phyloP scores from a whole-genome alignment of 2,329 filamentous ascomycete species.

The Fusarium redolens region DNA sequence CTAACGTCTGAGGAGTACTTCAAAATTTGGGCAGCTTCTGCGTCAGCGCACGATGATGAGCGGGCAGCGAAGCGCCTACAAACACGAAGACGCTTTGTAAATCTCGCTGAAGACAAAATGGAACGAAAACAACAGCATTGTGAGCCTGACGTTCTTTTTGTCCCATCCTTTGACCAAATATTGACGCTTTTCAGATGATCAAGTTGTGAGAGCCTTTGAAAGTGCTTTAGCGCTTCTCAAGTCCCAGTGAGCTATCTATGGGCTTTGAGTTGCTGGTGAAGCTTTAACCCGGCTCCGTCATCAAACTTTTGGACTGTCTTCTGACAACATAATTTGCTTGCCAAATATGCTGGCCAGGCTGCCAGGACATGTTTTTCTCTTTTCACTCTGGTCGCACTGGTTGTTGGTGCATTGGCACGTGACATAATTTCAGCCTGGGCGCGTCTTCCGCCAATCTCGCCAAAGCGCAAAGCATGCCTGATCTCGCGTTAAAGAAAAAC shows the following conservation, averaged over 20 bases:
- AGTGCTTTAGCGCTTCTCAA: slow-evolving; percentile 67
- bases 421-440: slow-evolving; percentile 28
- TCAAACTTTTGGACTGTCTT: not conserved
- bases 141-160: slow-evolving; percentile 57
- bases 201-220: slow-evolving; percentile 73
- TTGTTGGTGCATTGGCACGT: slow-evolving; percentile 35
- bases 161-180: not conserved
- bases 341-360: not conserved
- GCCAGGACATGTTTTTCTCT: not conserved
- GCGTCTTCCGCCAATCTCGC: slow-evolving; percentile 30
- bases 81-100: slow-evolving; percentile 81
- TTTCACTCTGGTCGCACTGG: not conserved
- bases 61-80: slow-evolving; percentile 82
- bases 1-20: slow-evolving; percentile 71
- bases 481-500: slow-evolving; percentile 10
- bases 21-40: slow-evolving; percentile 79
- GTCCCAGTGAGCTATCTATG: slow-evolving; percentile 45
- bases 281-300: not conserved
- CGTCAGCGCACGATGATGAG: slow-evolving; percentile 77
- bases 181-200: slow-evolving; percentile 51
- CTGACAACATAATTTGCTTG: not conserved
- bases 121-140: slow-evolving; percentile 83
- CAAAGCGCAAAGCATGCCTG: slow-evolving; percentile 14
- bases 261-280: not conserved
- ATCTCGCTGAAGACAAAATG: slow-evolving; percentile 76